Percentiles rank a stretch among this genome's conserved stretches.
These are phyloP conservation scores for Neofusicoccum sp. DNA, from an alignment of 2,329 filamentous ascomycete genomes.

Conservation along the genomic window DNA sequence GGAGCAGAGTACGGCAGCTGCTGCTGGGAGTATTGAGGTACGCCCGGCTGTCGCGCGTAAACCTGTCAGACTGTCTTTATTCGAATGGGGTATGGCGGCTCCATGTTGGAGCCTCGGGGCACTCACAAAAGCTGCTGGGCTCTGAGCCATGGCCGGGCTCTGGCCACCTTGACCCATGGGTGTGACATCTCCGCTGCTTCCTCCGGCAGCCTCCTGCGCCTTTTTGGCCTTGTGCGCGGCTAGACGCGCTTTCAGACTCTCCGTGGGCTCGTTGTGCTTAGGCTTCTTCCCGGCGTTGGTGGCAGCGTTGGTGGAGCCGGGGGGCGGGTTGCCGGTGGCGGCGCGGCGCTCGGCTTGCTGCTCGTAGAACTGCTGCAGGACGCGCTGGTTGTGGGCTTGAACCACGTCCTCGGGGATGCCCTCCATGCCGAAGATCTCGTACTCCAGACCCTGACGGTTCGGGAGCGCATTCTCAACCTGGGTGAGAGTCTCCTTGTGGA, in stretches of 20 bases:
- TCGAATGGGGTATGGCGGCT: not conserved
- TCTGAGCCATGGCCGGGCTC: conserved; percentile 56
- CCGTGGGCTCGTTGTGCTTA: conserved; percentile 64
- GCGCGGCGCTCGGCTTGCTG: conserved; percentile 80
- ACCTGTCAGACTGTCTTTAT: not conserved
- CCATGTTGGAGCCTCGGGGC: not conserved
- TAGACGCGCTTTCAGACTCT: conserved; percentile 78
- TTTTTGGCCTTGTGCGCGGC: conserved; percentile 74
- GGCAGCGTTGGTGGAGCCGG: conserved; percentile 53
- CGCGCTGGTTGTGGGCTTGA: conserved; percentile 81
- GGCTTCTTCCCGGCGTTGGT: conserved; percentile 59
- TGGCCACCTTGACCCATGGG: conserved; percentile 49
- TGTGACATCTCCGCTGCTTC: conserved; percentile 53
- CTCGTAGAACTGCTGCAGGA: conserved; percentile 83
- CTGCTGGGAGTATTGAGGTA: conserved; percentile 17
- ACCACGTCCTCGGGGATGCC: conserved; percentile 87
- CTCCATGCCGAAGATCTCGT: conserved; percentile 98
- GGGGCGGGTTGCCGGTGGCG: conserved; percentile 79
- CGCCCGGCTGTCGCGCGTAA: not conserved
- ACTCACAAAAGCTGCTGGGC: conserved; percentile 63
- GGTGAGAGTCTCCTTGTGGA: conserved; percentile 90
- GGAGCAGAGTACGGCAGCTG: conserved; percentile 35
- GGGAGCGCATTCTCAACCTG: conserved; percentile 90
- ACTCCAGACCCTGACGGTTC: conserved; percentile 80
- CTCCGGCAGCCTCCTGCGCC: conserved; percentile 56